phyloP scores from a whole-genome alignment of 805 yeast genomes.

The Yarrowia porcina region DNA sequence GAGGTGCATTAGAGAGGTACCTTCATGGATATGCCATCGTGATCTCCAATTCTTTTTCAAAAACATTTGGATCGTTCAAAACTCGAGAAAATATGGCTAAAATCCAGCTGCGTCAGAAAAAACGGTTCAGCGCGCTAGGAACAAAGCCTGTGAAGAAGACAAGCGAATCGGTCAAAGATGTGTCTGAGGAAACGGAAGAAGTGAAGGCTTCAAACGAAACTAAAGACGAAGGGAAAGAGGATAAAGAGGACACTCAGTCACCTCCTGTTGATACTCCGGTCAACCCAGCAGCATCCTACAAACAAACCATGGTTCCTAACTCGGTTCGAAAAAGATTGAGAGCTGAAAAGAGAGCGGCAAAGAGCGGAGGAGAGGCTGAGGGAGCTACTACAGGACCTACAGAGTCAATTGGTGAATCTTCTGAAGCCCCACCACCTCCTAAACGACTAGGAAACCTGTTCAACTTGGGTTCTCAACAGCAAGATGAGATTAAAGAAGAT shows the following conservation, averaged over 20 bases:
- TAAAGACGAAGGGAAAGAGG: not conserved
- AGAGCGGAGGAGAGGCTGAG: not conserved
- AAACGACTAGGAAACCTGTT: constrained; percentile 10
- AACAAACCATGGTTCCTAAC: constrained; percentile 10
- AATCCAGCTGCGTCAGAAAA: constrained; percentile 16
- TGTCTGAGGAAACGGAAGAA: not conserved
- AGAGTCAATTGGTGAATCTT: no score
- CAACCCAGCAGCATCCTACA: not conserved
- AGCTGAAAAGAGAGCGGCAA: constrained; percentile 4
- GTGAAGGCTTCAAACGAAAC: not conserved
- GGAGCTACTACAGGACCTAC: no score
- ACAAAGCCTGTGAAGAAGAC: not conserved
- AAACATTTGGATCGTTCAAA: not conserved
- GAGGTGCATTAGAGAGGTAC: not conserved
- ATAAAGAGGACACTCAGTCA: not conserved
- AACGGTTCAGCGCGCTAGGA: constrained; percentile 18
- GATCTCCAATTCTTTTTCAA: not conserved
- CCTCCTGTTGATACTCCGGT: not conserved
- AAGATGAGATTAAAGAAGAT: not conserved
- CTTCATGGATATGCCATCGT: not conserved
- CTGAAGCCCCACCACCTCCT: no score
- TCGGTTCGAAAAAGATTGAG: not conserved
- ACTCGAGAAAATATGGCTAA: not conserved
- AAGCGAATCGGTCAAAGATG: not conserved
- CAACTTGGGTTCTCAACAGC: not conserved